Conservation (phyloP, 2,329 filamentous ascomycete genomes). For the Phyllachora maydis region DNA sequence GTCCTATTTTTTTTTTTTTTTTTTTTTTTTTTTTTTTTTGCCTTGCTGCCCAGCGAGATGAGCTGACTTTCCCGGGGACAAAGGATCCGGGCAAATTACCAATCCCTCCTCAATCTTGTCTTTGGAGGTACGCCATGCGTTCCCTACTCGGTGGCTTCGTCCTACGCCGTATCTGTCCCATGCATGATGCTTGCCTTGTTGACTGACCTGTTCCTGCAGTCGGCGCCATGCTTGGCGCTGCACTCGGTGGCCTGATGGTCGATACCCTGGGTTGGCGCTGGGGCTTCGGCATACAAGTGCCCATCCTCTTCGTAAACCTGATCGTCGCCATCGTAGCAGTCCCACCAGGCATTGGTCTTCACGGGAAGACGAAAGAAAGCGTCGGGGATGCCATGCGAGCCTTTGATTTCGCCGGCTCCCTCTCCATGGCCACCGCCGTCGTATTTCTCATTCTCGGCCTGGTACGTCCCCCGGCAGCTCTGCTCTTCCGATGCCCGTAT, state of each 20-base stretch:
- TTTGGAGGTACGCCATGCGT: too few relatives aligned
- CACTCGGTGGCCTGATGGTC: slow-evolving; percentile 48
- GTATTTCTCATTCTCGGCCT: slow-evolving; percentile 38
- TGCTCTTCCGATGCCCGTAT: too few relatives aligned
- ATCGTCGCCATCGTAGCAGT: slow-evolving; percentile 22
- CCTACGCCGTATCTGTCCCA: neutral
- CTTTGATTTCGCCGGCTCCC: slow-evolving; percentile 35
- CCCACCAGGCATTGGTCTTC: slow-evolving; percentile 29
- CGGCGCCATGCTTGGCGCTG: slow-evolving; percentile 35
- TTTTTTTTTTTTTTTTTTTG: too few relatives aligned
- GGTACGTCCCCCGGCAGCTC: slow-evolving; percentile 23
- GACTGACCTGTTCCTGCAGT: slow-evolving; percentile 1
- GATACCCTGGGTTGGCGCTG: slow-evolving; percentile 54
- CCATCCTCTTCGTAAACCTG: slow-evolving; percentile 24
- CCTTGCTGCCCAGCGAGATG: too few relatives aligned
- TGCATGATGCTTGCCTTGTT: neutral
- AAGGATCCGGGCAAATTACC: slow-evolving; percentile 42
- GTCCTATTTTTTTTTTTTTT: too few relatives aligned
- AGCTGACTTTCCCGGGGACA: slow-evolving; percentile 3
- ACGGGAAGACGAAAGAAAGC: slow-evolving; percentile 19
- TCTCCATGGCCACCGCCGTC: slow-evolving; percentile 27
- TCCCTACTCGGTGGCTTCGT: too few relatives aligned
- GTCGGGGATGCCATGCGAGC: slow-evolving; percentile 25
- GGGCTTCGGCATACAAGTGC: slow-evolving; percentile 45
- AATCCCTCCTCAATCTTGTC: slow-evolving; percentile 47